phyloP scores from a whole-genome alignment of 495 filamentous ascomycete species.

The Penicillium lagena region DNA sequence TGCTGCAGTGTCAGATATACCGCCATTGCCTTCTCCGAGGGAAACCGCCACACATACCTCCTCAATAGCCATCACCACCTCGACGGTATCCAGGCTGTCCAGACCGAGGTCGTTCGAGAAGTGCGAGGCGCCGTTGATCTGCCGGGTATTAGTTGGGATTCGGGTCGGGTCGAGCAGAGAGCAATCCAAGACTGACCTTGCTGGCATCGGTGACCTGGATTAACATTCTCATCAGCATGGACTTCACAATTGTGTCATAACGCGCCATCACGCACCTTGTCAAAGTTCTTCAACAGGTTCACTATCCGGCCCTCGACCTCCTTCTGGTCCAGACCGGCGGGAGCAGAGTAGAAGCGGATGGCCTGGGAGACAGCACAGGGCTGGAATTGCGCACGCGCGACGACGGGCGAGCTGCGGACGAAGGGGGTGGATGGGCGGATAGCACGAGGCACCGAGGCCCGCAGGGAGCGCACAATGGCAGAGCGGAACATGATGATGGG shows the following conservation, averaged over 20 bases:
- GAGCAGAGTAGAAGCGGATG: slow-evolving; percentile 80
- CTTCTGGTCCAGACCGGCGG: slow-evolving; percentile 64
- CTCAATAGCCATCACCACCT: slow-evolving; percentile 99
- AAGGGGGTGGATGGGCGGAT: slow-evolving; percentile 47
- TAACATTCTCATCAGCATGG: no score
- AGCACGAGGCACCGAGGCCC: slow-evolving; percentile 52
- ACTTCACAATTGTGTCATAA: neutral
- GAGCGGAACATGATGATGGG: slow-evolving; percentile 73
- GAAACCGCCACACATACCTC: slow-evolving; percentile 58
- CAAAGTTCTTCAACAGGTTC: slow-evolving; percentile 86
- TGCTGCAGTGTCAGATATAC: slow-evolving; percentile 35
- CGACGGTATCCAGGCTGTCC: slow-evolving; percentile 95
- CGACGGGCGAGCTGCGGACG: slow-evolving; percentile 50
- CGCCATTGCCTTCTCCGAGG: slow-evolving; percentile 8
- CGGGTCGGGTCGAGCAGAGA: no score
- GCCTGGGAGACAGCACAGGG: slow-evolving; percentile 49
- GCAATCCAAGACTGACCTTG: slow-evolving; percentile 52
- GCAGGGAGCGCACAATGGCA: slow-evolving; percentile 61
- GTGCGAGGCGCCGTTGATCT: slow-evolving; percentile 79
- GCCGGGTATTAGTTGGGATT: neutral
- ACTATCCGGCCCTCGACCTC: slow-evolving; percentile 93
- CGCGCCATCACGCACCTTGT: slow-evolving; percentile 67
- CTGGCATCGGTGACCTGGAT: slow-evolving; percentile 63
- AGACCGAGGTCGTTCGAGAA: slow-evolving; percentile 94
- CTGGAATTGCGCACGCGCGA: slow-evolving; percentile 39